Base-by-base conservation (phyloP, 352 stramenopile species). In the Synura sp. region DNA sequence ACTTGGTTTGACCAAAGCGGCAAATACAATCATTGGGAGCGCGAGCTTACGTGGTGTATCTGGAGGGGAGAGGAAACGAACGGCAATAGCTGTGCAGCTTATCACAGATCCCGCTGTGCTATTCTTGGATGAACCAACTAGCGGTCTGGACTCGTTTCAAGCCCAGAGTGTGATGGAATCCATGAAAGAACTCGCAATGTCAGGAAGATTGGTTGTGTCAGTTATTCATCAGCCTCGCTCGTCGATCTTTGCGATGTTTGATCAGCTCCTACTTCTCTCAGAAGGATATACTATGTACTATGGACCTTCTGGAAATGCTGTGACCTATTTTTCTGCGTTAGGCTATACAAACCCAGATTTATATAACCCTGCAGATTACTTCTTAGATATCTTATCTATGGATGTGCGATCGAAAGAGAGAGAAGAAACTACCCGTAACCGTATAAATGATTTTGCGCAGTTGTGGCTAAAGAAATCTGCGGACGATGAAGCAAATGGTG, bases 11-110 rank as follows among this genome's bases (percentile, higher is more conserved):
- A 14, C 1, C 3, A 53, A 73, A 27, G 77, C 67, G 25, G 19
- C n/a, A 1, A 53, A 84, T 57, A 59, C 60, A 14, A 9, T 78
- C 19, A 70, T 83, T 35, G 82, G 82, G 31, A 63, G 80, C 34
- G 84, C 78, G 15, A 55, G 86, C 0, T 83, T 88, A 4, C 92
- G 93, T 70, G 84, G 84, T 41, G 79, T 88, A 4, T 91, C 86
- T 9, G 84, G 90, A 4, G 87, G 90, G 70, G 87, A 96, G 81
- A 87, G 90, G 25, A 90, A 91, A 71, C 82, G 90, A 22, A 83
- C 95, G 14, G 88, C 86, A 3, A 93, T 96, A 73, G 90, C 86
- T 67, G 87, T 92, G 0, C 87, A 94, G 73, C 85, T 94, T 25
- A 86, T 93, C 27, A 60, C 84, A 14, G 89, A 92, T 80, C 90